Conservation (phyloP, 371 early-diverging fungal genomes). For the Zopfochytrium polystomum region DNA sequence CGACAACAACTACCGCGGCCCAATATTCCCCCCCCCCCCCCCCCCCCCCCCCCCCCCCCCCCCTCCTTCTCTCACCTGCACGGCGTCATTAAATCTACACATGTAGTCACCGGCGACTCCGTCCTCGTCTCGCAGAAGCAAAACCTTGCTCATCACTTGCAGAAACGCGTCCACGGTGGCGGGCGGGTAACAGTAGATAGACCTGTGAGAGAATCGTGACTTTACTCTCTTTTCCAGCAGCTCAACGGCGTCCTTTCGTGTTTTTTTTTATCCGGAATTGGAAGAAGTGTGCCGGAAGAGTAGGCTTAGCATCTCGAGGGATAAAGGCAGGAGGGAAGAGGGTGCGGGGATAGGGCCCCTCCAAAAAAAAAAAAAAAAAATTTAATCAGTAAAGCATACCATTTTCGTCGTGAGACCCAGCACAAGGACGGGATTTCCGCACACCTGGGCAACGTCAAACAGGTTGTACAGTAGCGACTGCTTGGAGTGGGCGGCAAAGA, state of each 20-base stretch:
- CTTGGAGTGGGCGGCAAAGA: constrained; percentile 83
- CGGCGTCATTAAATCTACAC: constrained; percentile 19
- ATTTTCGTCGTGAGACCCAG: constrained; percentile 80
- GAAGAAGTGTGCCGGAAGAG: no score
- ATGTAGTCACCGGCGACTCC: constrained; percentile 6
- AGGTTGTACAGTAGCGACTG: constrained; percentile 89
- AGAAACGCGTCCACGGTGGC: neutral
- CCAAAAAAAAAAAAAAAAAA: neutral
- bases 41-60: no score
- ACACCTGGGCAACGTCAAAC: constrained; percentile 84
- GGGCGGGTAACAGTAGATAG: constrained; percentile 63
- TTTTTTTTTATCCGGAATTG: constrained; percentile 1
- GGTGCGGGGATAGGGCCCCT: neutral
- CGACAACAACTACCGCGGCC: neutral
- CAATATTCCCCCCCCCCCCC: neutral
- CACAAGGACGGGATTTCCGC: constrained; percentile 79
- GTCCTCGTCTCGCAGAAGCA: constrained; percentile 16
- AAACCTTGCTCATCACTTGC: constrained; percentile 6
- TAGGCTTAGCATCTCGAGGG: neutral
- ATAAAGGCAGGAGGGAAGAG: neutral
- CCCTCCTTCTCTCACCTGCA: no score
- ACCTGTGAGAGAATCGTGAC: constrained; percentile 88
- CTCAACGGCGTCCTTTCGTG: constrained; percentile 70
- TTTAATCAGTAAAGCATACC: constrained; percentile 48
- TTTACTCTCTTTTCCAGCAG: constrained; percentile 91